Evolutionary conservation across 1,284 basidiomycete species (phyloP).

Genomic region (Termitomyces sp.): DNA sequence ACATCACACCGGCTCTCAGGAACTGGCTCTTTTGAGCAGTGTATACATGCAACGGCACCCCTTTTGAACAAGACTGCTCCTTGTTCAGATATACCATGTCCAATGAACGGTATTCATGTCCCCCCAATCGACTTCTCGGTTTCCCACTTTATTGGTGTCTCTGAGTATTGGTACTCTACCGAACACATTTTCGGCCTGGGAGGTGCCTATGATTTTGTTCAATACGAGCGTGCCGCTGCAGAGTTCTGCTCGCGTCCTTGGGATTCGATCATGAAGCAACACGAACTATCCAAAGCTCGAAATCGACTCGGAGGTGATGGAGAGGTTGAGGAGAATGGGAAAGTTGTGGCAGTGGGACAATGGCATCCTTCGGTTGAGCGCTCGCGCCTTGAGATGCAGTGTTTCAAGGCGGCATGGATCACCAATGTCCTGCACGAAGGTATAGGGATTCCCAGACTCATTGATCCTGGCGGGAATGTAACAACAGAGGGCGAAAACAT

Average conservation of each 20-base stretch:
- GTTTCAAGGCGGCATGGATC: slow-evolving; percentile 99
- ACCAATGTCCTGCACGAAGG: slow-evolving; percentile 96
- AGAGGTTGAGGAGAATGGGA: slow-evolving; percentile 50
- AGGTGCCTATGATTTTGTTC: slow-evolving; percentile 92
- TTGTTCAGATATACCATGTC: slow-evolving; percentile 82
- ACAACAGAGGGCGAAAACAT: slow-evolving; percentile 65
- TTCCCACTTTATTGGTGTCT: slow-evolving; percentile 94
- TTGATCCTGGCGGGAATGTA: slow-evolving; percentile 75
- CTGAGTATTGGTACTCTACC: slow-evolving; percentile 99
- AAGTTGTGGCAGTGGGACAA: slow-evolving; percentile 58
- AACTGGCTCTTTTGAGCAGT: slow-evolving; percentile 87
- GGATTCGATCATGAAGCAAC: slow-evolving; percentile 67
- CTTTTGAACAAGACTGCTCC: slow-evolving; percentile 84
- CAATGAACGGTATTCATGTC: slow-evolving; percentile 97
- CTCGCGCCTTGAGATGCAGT: slow-evolving; percentile 90
- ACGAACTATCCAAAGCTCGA: slow-evolving; percentile 48
- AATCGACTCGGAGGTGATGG: slow-evolving; percentile 57
- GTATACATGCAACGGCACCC: slow-evolving; percentile 69
- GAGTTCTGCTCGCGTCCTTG: slow-evolving; percentile 84
- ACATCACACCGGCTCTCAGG: slow-evolving; percentile 69
- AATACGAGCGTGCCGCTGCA: slow-evolving; percentile 91
- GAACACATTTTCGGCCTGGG: slow-evolving; percentile 95
- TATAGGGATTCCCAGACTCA: slow-evolving; percentile 89
- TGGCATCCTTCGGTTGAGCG: slow-evolving; percentile 76
- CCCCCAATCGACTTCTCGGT: slow-evolving; percentile 88